Conservation (phyloP, 306 rosid genomes). For the Senna tora region DNA sequence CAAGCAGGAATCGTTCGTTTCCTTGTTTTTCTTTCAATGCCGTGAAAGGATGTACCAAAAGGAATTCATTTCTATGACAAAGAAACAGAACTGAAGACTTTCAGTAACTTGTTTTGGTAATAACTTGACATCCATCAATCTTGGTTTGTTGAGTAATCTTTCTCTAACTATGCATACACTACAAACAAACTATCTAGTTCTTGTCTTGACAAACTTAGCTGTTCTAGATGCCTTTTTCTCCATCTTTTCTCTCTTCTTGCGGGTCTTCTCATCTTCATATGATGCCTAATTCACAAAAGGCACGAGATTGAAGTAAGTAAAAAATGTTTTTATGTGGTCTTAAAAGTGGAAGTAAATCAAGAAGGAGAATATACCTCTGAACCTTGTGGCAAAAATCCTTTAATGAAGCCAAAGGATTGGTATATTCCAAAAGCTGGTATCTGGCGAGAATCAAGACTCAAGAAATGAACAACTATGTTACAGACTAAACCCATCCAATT, state of each 20-base stretch:
- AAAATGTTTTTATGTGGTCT: not conserved
- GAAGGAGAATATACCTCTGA: slow-evolving; percentile 61
- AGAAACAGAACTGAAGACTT: slow-evolving; percentile 16
- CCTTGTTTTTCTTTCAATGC: slow-evolving; percentile 7
- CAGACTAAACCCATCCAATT: not conserved
- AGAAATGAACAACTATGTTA: slow-evolving; percentile 31
- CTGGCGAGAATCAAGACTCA: slow-evolving; percentile 49
- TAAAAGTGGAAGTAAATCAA: slow-evolving; percentile 11
- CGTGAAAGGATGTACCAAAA: not conserved
- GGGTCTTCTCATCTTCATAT: slow-evolving; percentile 84
- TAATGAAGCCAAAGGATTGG: slow-evolving; percentile 77
- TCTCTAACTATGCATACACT: slow-evolving; percentile 26
- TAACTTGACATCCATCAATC: slow-evolving; percentile 6
- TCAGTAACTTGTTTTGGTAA: slow-evolving; percentile 6
- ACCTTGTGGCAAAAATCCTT: slow-evolving; percentile 64
- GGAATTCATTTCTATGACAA: slow-evolving; percentile 20
- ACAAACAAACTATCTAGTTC: slow-evolving; percentile 57
- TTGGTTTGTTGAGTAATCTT: slow-evolving; percentile 26
- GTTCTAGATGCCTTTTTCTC: slow-evolving; percentile 91
- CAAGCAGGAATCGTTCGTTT: slow-evolving; percentile 2
- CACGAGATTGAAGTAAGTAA: slow-evolving; percentile 25
- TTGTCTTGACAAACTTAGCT: slow-evolving; percentile 70
- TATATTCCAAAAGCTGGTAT: slow-evolving; percentile 88
- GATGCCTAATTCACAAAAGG: slow-evolving; percentile 56
- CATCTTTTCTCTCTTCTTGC: slow-evolving; percentile 94